Evolutionary conservation across 2,329 filamentous ascomycete species (phyloP), one percentile per base, ranked within the genome.

Genomic region (Trichoderma koningiopsis): DNA sequence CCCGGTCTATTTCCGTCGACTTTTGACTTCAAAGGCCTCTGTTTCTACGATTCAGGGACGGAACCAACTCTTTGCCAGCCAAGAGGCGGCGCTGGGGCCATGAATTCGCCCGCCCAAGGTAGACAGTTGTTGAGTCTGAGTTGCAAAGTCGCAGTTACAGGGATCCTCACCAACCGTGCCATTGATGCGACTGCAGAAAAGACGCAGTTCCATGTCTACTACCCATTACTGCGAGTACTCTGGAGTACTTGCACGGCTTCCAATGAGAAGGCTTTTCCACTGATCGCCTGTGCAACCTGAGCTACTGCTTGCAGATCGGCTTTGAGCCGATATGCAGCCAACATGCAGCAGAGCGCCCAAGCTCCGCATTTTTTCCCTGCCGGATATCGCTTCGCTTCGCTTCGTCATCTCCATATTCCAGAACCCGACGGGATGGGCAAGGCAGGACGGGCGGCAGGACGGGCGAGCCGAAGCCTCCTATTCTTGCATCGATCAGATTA

Each of bases 1-100:
- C 33, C 61, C 49, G 61, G 61, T 13, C 33, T 64, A 64, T 64
- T 64, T n/a, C 61, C 61, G 61, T 24, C 61, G 13, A 14, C 37
- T 14, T 29, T 64, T 16, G 31, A 63, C 60, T 27, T 63, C 60
- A 37, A 3, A 10, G 6, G 11, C 0, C 0, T 55, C 31, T 13
- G 4, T 19, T 24, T 63, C 22, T 40, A 55, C 49, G 61, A 64
- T 24, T 64, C 61, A 40, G 49, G 61, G 6, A 43, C 19, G 6
- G 29, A 19, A 33, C 11, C 19, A 40, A 24, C 24, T 27, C 3
- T 24, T 35, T 11, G 22, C 35, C 37, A 60, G 29, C 24, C 43
- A 19, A 60, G 58, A 14, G 19, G 19, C 24, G 31, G 22, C 19
- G 53, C 31, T 47, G 62, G 35, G 5, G 40, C 19, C 22, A 14